Evolutionary conservation across 306 rosid genomes (phyloP).

Genomic region (Lupinus albus): DNA sequence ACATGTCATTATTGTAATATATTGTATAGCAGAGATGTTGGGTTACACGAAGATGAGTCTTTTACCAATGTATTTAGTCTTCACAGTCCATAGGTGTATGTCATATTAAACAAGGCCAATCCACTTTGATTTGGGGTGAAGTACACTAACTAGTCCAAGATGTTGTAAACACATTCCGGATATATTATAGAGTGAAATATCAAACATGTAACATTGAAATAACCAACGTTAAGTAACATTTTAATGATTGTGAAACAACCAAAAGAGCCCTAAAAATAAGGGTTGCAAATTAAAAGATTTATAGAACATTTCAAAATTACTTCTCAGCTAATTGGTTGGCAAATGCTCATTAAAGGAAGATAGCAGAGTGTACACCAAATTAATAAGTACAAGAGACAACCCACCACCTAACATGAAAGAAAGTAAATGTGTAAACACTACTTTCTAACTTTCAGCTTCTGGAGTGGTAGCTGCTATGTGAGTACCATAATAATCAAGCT

Average conservation of each 20-base stretch:
- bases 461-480: neutral
- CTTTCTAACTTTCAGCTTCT: neutral
- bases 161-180: too few relatives aligned
- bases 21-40: too few relatives aligned
- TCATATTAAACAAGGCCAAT: neutral
- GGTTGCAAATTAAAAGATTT: too few relatives aligned
- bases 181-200: too few relatives aligned
- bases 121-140: neutral
- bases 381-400: neutral
- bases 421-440: constrained; percentile 4
- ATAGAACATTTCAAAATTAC: neutral
- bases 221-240: too few relatives aligned
- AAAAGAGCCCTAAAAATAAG: too few relatives aligned
- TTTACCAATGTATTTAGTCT: too few relatives aligned
- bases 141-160: neutral
- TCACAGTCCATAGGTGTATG: neutral
- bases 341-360: constrained; percentile 31
- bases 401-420: constrained; percentile 3
- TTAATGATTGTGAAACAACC: too few relatives aligned
- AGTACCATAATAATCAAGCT: neutral
- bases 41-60: too few relatives aligned
- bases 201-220: too few relatives aligned
- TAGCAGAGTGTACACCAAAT: constrained; percentile 7
- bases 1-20: too few relatives aligned
- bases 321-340: constrained; percentile 4